phyloP scores from a whole-genome alignment of 2,329 filamentous ascomycete genomes.

The Myriosclerotinia curreyana region DNA sequence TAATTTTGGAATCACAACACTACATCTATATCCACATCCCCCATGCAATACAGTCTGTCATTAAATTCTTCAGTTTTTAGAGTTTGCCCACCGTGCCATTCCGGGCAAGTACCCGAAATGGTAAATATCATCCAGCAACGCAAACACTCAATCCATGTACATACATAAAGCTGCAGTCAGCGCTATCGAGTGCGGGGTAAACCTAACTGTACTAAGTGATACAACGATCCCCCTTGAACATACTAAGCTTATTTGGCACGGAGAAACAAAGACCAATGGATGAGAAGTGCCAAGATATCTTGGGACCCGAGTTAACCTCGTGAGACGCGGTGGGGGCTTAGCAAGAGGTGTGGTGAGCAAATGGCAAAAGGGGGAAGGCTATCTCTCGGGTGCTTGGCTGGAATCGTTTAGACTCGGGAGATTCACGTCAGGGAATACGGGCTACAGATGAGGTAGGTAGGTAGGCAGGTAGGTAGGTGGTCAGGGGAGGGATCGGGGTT shows the following conservation, averaged over 20 bases:
- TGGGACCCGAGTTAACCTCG: slow-evolving; percentile 9
- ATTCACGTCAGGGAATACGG: too few species aligned
- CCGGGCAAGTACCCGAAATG: background rate
- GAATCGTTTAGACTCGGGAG: background rate
- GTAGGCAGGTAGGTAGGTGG: too few species aligned
- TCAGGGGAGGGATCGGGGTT: background rate
- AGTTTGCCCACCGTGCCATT: background rate
- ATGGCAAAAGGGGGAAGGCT: background rate
- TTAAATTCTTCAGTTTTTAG: background rate
- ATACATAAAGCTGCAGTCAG: slow-evolving; percentile 2
- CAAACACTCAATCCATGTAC: background rate
- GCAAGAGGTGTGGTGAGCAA: too few species aligned
- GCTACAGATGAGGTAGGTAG: background rate
- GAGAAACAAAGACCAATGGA: background rate
- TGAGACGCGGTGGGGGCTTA: background rate
- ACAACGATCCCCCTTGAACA: background rate
- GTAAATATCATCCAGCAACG: background rate
- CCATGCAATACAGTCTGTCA: background rate
- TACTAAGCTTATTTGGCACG: background rate
- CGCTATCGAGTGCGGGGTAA: slow-evolving; percentile 11
- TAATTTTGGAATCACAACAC: background rate
- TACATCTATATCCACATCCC: background rate
- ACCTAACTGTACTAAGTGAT: background rate
- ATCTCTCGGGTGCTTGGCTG: background rate
- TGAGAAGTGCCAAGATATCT: background rate